phyloP scores from a whole-genome alignment of 352 stramenopile genomes.

The Phytophthora pistaciae region DNA sequence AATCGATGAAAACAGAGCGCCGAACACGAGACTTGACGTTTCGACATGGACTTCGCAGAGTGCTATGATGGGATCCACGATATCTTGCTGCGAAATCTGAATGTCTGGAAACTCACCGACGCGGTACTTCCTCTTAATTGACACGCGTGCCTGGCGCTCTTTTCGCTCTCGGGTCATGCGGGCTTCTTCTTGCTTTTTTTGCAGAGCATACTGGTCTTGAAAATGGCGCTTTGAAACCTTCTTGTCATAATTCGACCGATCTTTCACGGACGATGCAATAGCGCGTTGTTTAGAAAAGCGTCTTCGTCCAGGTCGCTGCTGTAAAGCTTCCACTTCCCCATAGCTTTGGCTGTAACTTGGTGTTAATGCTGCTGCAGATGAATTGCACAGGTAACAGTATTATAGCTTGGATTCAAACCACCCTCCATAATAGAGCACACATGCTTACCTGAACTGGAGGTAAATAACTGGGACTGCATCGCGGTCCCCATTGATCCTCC shows the following conservation, averaged over 20 bases:
- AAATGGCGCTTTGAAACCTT: conserved; percentile 63
- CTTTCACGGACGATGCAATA: conserved; percentile 8
- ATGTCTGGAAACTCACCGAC: conserved; percentile 83
- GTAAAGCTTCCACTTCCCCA: conserved; percentile 14
- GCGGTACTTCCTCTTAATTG: conserved; percentile 76
- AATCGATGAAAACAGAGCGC: conserved; percentile 53
- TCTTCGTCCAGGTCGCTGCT: conserved; percentile 10
- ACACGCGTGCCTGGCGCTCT: conserved; percentile 60
- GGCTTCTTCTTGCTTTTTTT: conserved; percentile 67
- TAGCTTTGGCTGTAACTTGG: conserved; percentile 15
- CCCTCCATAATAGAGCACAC: not conserved
- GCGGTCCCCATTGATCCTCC: conserved; percentile 15
- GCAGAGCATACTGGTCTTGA: conserved; percentile 63
- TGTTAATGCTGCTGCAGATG: conserved; percentile 12
- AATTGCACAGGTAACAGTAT: not conserved
- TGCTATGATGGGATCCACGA: conserved; percentile 71
- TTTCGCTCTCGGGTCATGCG: conserved; percentile 55
- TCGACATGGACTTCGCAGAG: conserved; percentile 61
- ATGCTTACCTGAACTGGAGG: conserved; percentile 32
- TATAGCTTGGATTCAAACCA: not conserved
- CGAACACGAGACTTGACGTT: conserved; percentile 58
- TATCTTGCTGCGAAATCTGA: conserved; percentile 74
- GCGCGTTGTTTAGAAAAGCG: conserved; percentile 46
- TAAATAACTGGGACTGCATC: conserved; percentile 62
- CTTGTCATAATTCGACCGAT: conserved; percentile 32